phyloP scores from a whole-genome alignment of 768 basidiomycete genomes.

The Podaxis rugospora region DNA sequence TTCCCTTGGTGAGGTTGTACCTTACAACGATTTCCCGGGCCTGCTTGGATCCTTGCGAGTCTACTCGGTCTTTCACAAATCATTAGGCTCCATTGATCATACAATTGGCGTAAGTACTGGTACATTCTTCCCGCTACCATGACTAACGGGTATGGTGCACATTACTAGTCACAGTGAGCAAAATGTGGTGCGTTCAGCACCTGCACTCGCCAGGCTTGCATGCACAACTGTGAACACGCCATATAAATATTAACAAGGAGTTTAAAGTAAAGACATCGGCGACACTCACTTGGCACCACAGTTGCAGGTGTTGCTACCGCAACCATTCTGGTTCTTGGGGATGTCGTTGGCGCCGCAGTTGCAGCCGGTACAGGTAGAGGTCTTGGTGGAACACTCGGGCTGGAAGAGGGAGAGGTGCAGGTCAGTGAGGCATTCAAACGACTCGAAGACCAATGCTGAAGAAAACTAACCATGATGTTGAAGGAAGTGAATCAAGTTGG shows the following conservation, averaged over 20 bases:
- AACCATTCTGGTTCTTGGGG: constrained; percentile 28
- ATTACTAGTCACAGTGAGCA: not conserved
- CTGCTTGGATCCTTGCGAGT: not conserved
- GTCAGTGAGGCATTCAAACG: not conserved
- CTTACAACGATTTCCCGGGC: too few species aligned
- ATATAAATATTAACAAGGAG: not conserved
- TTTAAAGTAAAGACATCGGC: not conserved
- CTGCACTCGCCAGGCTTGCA: constrained; percentile 33
- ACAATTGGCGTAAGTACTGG: not conserved
- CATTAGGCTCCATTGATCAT: not conserved
- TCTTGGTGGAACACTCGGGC: constrained; percentile 19
- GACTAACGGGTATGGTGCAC: not conserved
- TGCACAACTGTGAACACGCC: constrained; percentile 19
- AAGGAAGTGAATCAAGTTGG: not conserved
- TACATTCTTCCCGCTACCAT: not conserved
- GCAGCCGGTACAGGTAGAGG: constrained; percentile 12
- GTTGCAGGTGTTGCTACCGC: constrained; percentile 17
- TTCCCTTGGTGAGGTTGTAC: too few species aligned
- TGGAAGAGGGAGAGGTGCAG: not conserved
- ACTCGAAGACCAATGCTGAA: not conserved
- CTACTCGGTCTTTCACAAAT: not conserved
- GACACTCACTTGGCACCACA: constrained; percentile 6
- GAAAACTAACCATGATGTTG: not conserved
- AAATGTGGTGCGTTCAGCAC: constrained; percentile 16
- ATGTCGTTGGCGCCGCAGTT: constrained; percentile 25